Base-by-base conservation (phyloP, 169 alveolate genomes). In the Eimeria zaria region DNA sequence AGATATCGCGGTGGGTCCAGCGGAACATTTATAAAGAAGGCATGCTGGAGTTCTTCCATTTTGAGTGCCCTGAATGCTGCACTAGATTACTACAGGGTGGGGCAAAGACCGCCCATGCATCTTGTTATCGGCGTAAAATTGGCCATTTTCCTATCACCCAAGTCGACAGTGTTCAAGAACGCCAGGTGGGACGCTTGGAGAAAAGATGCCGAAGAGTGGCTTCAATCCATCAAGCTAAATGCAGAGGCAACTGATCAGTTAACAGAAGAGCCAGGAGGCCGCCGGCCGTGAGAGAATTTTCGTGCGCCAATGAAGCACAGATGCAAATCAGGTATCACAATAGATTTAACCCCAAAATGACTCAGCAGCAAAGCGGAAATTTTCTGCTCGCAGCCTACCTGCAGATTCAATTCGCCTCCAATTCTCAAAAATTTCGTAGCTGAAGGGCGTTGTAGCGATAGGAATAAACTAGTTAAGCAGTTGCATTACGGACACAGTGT, bases 111-210 rank as follows among this genome's bases (percentile, higher is more conserved):
- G 12, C 33, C 89, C 24, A 3, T 33, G 89, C 44, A 9, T 9
- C 67, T 80, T 44, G 89, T 80, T 11, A 46, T 80, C 30, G 89
- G 33, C 6, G 1, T 80, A 27, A 80, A 80, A 14, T 33, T 24
- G 12, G 46, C 41, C 30, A 67, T 80, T 30, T 11, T 80, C 0
- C 36, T 46, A 20, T 24, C 53, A 22, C 69, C 41, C 41, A 33
- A 1, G 67, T 2, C 14, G 27, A 22, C 64, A 14, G 27, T 11
- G 41, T 48, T 44, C 60, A 44, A 41, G 14, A 9, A 6, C 3
- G n/a, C 41, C n/a, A 44, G 27, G 69, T 80, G 89, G 89, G 51
- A 80, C 46, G n/a, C 46, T 20, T 80, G 89, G 89, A 80, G 89
- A 46, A 9, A 0, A 48, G 89, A 80, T 9, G 89, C 76, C 2